These are phyloP conservation scores for Tephrocybe sp. DNA, from an alignment of 768 basidiomycete genomes.

Conservation along the genomic window DNA sequence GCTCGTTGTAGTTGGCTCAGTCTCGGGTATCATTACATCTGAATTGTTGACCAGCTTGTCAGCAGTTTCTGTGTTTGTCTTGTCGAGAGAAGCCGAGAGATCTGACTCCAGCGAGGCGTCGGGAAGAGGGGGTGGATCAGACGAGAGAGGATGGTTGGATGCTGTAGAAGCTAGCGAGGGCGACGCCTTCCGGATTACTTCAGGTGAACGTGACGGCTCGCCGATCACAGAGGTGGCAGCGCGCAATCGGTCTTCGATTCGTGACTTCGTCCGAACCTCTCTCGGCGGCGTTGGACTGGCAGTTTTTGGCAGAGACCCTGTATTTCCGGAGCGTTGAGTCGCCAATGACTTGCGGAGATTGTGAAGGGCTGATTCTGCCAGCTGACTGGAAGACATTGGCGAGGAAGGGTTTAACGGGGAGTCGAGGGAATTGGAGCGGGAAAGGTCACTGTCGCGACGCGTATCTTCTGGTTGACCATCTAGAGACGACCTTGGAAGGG, in stretches of 20 bases:
- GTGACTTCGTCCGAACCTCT: conserved; percentile 43
- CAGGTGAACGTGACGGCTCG: conserved; percentile 51
- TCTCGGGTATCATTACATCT: background rate
- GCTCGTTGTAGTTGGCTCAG: background rate
- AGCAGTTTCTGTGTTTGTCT: background rate
- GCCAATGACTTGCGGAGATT: conserved; percentile 66
- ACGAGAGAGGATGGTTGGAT: conserved; percentile 37
- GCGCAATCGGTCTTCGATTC: conserved; percentile 76
- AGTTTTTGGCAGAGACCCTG: conserved; percentile 24
- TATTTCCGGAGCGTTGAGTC: conserved; percentile 48
- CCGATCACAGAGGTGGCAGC: conserved; percentile 58
- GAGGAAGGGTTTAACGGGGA: conserved; percentile 26
- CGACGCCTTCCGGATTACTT: conserved; percentile 39
- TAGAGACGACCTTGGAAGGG: conserved; percentile 41
- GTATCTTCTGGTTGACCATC: conserved; percentile 24
- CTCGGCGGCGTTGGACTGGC: conserved; percentile 16
- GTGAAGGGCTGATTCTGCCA: conserved; percentile 60
- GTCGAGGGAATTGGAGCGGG: conserved; percentile 39
- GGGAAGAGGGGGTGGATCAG: conserved; percentile 41
- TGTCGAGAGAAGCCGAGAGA: background rate
- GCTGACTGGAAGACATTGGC: conserved; percentile 46
- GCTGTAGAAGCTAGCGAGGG: conserved; percentile 29
- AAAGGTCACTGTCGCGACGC: conserved; percentile 15
- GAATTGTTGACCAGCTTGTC: background rate
- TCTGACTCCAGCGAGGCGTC: conserved; percentile 15